Percentiles rank a stretch among this genome's conserved stretches.
Evolutionary conservation across 148 eudicot genomes (phyloP).

Genomic region (Mesembryanthemum crystallinum): DNA sequence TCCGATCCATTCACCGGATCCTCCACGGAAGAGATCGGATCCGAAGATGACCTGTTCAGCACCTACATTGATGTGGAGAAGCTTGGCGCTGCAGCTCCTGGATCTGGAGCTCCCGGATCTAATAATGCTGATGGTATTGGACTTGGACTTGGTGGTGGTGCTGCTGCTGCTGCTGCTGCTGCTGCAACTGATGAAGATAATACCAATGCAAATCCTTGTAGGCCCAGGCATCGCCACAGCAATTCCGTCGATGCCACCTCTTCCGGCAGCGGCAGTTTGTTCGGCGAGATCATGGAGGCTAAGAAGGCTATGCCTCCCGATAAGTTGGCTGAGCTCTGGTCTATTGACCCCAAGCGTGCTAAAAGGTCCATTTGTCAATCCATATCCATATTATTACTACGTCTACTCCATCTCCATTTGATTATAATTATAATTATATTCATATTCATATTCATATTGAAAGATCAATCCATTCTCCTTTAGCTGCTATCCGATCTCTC

Average conservation of each 20-base stretch:
- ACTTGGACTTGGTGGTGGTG: not conserved
- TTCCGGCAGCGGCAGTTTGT: slow-evolving; percentile 15
- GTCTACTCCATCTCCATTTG: too few species aligned
- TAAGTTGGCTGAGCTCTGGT: slow-evolving; percentile 55
- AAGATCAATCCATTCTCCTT: too few species aligned
- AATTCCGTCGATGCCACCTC: slow-evolving; percentile 37
- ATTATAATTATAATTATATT: too few species aligned
- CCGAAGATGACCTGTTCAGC: slow-evolving; percentile 51
- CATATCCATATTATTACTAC: too few species aligned
- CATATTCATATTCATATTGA: too few species aligned
- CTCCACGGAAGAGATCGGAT: slow-evolving; percentile 40
- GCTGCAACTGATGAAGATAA: slow-evolving; percentile 3
- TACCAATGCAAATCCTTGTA: slow-evolving; percentile 4
- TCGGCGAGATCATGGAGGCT: slow-evolving; percentile 43
- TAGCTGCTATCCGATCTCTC: not conserved
- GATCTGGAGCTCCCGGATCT: slow-evolving; percentile 9
- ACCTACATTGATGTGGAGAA: slow-evolving; percentile 49
- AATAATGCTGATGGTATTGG: not conserved
- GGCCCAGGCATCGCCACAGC: slow-evolving; percentile 37
- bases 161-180: too few species aligned
- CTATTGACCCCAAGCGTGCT: slow-evolving; percentile 63
- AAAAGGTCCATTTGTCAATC: slow-evolving; percentile 38
- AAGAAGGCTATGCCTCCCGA: slow-evolving; percentile 53
- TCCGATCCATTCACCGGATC: slow-evolving; percentile 37
- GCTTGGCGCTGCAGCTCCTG: slow-evolving; percentile 24